Base-by-base conservation (phyloP, 345 rosid species). In the Aegle marmelos region DNA sequence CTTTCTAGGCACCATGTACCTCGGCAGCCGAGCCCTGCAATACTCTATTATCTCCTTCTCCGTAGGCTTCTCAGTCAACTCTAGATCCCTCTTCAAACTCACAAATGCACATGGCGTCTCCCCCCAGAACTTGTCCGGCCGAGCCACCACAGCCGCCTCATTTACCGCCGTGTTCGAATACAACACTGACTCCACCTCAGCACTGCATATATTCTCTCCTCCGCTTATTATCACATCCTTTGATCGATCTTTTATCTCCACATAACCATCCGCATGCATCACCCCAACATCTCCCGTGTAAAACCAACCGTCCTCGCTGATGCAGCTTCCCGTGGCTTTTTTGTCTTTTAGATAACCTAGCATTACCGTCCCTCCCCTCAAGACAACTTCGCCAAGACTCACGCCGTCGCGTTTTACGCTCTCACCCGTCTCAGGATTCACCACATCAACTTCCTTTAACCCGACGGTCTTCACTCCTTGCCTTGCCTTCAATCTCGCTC, bases 41-140 rank as follows among this genome's bases (percentile, higher is more conserved):
- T 63, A 82, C 1, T 72, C 80, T 7, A 78, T 75, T 16, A 85
- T 75, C 3, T 85, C 88, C 45, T 68, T 31, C 17, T 76, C 77
- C n/a, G 59, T 39, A 0, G 77, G 77, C 13, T 61, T 74, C 41
- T 5, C 6, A 28, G 0, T 33, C n/a, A 66, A 48, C 24, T 76
- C 79, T 5, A 45, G 50, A 45, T 45, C 17, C 50, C 53, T 76
- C 76, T 80, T 85, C 75, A 85, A 27, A 61, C 73, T 80, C 76
- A 85, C 85, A 73, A 85, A 82, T 4, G 88, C 88, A 73, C 88
- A 82, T 2, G 86, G 84, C 6, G 81, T 80, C 53, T 85, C 83
- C 54, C 84, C 84, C 88, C 86, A 85, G 1, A 67, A 68, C 37
- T 80, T 61, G 57, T 85, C 85, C 1, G 82, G 85, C 56, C 80